phyloP scores from a whole-genome alignment of 148 eudicot species.

The Rhododendron molle region DNA sequence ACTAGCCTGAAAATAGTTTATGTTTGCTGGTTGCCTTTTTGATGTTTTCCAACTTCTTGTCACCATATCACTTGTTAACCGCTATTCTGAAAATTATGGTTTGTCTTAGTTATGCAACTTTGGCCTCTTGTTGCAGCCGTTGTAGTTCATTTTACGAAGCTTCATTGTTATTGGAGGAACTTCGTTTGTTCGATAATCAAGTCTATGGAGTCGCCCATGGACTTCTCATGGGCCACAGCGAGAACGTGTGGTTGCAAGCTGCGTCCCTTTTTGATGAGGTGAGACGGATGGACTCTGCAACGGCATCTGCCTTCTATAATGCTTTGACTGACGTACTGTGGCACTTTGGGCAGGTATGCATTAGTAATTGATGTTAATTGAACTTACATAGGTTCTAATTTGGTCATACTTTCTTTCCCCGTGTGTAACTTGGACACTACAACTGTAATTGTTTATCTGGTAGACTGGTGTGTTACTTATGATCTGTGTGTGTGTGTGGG shows the following conservation, averaged over 20 bases:
- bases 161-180: constrained; percentile 81
- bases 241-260: constrained; percentile 79
- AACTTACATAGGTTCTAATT: neutral
- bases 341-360: constrained; percentile 94
- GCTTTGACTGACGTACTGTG: constrained; percentile 94
- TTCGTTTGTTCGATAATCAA: constrained; percentile 84
- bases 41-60: neutral
- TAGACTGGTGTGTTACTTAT: neutral
- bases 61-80: neutral
- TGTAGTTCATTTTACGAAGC: constrained; percentile 92
- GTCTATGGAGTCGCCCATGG: constrained; percentile 99
- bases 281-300: constrained; percentile 79
- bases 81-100: neutral
- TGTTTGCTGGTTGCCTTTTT: neutral
- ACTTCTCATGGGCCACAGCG: constrained; percentile 70
- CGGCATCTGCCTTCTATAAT: constrained; percentile 95
- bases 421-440: neutral
- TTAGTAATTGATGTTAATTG: constrained; percentile 2
- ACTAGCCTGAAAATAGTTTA: neutral
- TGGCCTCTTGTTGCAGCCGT: constrained; percentile 56
- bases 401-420: neutral
- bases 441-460: neutral
- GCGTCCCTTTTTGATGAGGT: constrained; percentile 85
- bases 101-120: neutral
- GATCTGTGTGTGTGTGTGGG: neutral